Evolutionary conservation across 257 asterid genomes (phyloP), one percentile per base, ranked within the genome.

Genomic region (Nyctanthes arbortristis): DNA sequence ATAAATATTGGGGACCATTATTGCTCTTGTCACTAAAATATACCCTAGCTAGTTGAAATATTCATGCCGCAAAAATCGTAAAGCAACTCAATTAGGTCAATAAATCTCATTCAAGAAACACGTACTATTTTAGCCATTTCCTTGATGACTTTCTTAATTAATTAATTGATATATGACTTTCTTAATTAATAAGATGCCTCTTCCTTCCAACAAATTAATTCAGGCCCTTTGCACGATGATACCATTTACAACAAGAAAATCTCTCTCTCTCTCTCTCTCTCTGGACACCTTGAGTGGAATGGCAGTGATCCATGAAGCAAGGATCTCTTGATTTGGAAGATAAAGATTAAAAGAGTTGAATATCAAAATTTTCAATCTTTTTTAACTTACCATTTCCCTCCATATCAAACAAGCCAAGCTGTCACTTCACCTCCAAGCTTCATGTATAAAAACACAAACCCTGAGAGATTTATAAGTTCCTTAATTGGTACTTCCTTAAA

Each of bases 291-390:
- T 84, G 88, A 79, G 87, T 90, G 84, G 39, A 80, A 79, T 77
- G 71, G 77, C 80, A 79, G 83, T 77, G 89, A 90, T 88, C 97
- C 97, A 75, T 73, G 79, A 88, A 86, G 86, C 90, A 80, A 85
- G 86, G 91, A 87, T 83, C 82, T 70, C 85, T 30, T 79, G 66
- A 68, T 45, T 70, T 67, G 75, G 1, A 49, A 75, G 80, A 65
- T 64, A 73, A 65, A 81, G 58, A 65, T 14, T 57, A 36, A 35
- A 20, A 29, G 16, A n/a, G 30, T 65, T 79, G 63, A 78, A 65
- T 55, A 25, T 61, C n/a, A 52, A 43, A 59, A 65, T 66, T 75
- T 22, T 59, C 74, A 31, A 43, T 61, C 52, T 32, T 49, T 25
- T 60, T 58, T 36, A 63, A 39, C 56, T 49, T 39, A 56, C 61